Evolutionary conservation across 179 eudicot species (phyloP).

Genomic region (Vitellaria paradoxa): DNA sequence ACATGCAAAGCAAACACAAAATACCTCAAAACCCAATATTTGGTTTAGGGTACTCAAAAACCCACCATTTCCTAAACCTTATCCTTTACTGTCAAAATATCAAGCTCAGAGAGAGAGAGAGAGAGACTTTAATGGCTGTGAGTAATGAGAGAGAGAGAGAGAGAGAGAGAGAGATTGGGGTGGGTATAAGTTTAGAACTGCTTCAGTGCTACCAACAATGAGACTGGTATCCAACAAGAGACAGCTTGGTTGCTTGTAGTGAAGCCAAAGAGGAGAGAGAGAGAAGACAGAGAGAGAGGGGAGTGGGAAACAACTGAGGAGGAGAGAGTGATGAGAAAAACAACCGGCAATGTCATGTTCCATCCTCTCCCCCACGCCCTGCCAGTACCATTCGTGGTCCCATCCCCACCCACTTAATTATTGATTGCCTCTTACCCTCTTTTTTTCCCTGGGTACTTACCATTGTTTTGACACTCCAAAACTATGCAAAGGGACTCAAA

Average conservation of each 20-base stretch:
- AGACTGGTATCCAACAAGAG: slow-evolving; percentile 38
- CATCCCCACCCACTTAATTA: too few relatives aligned
- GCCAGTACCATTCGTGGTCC: background rate
- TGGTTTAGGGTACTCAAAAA: slow-evolving; percentile 3
- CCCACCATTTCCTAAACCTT: slow-evolving; percentile 1
- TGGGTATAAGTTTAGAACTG: slow-evolving; percentile 13
- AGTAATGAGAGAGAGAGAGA: background rate
- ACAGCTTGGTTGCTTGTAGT: slow-evolving; percentile 54
- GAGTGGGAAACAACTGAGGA: slow-evolving; percentile 19
- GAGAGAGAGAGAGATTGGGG: background rate
- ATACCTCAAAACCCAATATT: background rate
- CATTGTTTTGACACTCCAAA: too few relatives aligned
- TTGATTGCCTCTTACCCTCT: too few relatives aligned
- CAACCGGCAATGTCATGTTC: background rate
- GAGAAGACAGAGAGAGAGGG: background rate
- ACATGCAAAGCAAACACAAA: background rate
- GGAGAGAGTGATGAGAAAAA: background rate
- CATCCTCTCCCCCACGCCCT: background rate
- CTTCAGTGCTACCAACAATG: slow-evolving; percentile 40
- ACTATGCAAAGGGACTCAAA: too few relatives aligned
- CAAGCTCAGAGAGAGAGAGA: background rate
- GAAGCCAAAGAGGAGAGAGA: slow-evolving; percentile 32
- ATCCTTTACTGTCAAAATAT: background rate
- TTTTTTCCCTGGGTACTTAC: too few relatives aligned
- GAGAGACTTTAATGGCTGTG: background rate